Percentiles rank a stretch among this genome's conserved stretches.
Evolutionary conservation across 306 rosid genomes (phyloP).

Genomic region (Arachis hypogaea): DNA sequence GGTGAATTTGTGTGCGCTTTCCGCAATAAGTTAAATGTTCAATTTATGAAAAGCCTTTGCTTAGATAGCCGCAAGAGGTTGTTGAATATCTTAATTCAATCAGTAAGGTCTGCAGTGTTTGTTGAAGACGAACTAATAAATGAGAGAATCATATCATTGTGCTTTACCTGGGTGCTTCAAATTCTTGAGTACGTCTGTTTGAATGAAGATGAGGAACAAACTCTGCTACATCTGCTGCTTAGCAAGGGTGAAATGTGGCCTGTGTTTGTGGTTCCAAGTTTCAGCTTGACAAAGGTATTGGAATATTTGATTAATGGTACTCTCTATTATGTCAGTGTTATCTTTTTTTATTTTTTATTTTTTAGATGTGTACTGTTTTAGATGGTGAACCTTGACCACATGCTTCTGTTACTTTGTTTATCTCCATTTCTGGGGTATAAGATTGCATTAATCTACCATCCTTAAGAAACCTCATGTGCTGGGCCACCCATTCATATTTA

Average conservation of each 20-base stretch:
- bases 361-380: constrained; percentile 30
- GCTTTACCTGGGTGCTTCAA: constrained; percentile 81
- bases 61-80: constrained; percentile 51
- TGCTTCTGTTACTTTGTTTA: background rate
- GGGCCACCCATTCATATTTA: too few species aligned
- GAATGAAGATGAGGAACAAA: constrained; percentile 65
- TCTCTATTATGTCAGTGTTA: constrained; percentile 19
- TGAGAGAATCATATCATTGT: constrained; percentile 56
- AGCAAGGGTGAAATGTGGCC: constrained; percentile 73
- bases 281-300: constrained; percentile 52
- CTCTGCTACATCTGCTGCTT: constrained; percentile 67
- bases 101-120: constrained; percentile 69
- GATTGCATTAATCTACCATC: too few species aligned
- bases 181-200: constrained; percentile 59
- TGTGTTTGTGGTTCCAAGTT: constrained; percentile 59
- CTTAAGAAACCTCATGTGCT: too few species aligned
- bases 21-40: constrained; percentile 55
- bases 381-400: background rate
- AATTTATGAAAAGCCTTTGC: constrained; percentile 60
- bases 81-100: constrained; percentile 57
- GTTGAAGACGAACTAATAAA: constrained; percentile 56
- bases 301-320: constrained; percentile 29
- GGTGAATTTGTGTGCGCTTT: constrained; percentile 61
- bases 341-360: background rate
- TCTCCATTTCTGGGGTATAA: too few species aligned